Evolutionary conservation across 495 filamentous ascomycete species (phyloP).

Genomic region (Acidomyces sp.): DNA sequence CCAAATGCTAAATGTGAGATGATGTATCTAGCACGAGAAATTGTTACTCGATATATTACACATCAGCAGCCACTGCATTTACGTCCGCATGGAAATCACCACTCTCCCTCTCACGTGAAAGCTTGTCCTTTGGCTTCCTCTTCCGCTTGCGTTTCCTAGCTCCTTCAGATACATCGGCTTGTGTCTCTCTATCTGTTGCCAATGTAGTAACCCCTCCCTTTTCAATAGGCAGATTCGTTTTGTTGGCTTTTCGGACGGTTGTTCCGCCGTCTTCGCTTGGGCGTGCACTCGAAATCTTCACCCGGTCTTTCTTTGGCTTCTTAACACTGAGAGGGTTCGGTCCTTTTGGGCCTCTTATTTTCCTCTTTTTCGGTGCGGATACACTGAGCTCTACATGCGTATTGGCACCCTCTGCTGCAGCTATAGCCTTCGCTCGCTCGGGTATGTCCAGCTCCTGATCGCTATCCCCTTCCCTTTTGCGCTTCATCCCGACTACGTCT

Average conservation of each 20-base stretch:
- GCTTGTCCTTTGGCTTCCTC: slow-evolving; percentile 10
- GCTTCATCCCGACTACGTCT: slow-evolving; percentile 26
- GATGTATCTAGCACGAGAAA: too few species aligned
- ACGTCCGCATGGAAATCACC: too few species aligned
- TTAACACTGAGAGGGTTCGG: slow-evolving; percentile 86
- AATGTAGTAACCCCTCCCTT: slow-evolving; percentile 1
- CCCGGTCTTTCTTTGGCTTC: slow-evolving; percentile 57
- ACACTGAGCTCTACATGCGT: slow-evolving; percentile 6
- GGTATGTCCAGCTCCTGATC: slow-evolving; percentile 27
- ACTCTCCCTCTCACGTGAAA: too few species aligned
- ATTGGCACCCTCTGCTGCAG: slow-evolving; percentile 6
- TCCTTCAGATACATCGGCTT: slow-evolving; percentile 3
- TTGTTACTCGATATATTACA: too few species aligned
- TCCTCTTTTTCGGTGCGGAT: slow-evolving; percentile 48
- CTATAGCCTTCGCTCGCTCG: slow-evolving; percentile 22
- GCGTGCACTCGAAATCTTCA: not conserved
- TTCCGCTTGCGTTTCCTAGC: slow-evolving; percentile 14
- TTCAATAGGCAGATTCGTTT: slow-evolving; percentile 8
- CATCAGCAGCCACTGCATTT: too few species aligned
- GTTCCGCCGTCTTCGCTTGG: slow-evolving; percentile 8
- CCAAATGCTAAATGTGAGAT: too few species aligned
- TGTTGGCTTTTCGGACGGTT: slow-evolving; percentile 7
- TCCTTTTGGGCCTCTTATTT: slow-evolving; percentile 54
- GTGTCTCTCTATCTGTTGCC: not conserved
- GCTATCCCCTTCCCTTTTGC: slow-evolving; percentile 38